phyloP scores from a whole-genome alignment of 208 protist genomes.

The Trypanosoma cruzi region DNA sequence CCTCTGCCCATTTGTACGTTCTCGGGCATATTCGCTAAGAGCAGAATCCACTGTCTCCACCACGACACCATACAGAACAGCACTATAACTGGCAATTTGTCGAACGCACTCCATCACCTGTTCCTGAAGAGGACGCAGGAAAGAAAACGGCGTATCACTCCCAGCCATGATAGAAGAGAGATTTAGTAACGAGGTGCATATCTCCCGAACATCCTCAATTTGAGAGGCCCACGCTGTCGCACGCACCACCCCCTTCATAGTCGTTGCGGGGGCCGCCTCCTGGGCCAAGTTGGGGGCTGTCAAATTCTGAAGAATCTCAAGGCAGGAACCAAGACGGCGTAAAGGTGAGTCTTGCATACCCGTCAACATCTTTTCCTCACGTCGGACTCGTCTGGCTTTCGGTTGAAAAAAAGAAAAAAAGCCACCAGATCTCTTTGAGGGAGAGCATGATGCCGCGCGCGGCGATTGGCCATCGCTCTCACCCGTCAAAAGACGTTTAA shows the following conservation, averaged over 20 bases:
- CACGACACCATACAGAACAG: slow-evolving; percentile 62
- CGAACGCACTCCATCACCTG: slow-evolving; percentile 70
- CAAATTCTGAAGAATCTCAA: slow-evolving; percentile 72
- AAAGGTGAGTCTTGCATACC: slow-evolving; percentile 1
- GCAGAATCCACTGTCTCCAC: slow-evolving; percentile 40
- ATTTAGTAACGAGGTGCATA: slow-evolving; percentile 56
- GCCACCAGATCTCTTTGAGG: background rate
- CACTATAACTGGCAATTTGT: slow-evolving; percentile 70
- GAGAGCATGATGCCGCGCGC: background rate
- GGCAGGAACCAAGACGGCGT: slow-evolving; percentile 60
- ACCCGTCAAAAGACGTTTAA: background rate
- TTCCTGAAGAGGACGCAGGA: slow-evolving; percentile 45
- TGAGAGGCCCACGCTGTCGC: slow-evolving; percentile 69
- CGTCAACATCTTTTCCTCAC: slow-evolving; percentile 25
- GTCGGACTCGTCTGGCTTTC: background rate
- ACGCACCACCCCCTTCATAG: slow-evolving; percentile 41
- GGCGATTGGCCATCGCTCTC: too few relatives aligned
- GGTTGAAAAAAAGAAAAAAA: background rate
- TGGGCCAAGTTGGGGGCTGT: slow-evolving; percentile 65
- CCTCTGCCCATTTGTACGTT: slow-evolving; percentile 13
- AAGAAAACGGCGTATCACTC: background rate
- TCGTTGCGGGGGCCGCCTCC: slow-evolving; percentile 31
- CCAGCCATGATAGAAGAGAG: slow-evolving; percentile 13
- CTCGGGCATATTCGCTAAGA: slow-evolving; percentile 17
- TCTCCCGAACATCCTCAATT: slow-evolving; percentile 42